Evolutionary conservation across 1,284 basidiomycete genomes (phyloP), one percentile per base, ranked within the genome.

Genomic region (Cystobasidium sp.): DNA sequence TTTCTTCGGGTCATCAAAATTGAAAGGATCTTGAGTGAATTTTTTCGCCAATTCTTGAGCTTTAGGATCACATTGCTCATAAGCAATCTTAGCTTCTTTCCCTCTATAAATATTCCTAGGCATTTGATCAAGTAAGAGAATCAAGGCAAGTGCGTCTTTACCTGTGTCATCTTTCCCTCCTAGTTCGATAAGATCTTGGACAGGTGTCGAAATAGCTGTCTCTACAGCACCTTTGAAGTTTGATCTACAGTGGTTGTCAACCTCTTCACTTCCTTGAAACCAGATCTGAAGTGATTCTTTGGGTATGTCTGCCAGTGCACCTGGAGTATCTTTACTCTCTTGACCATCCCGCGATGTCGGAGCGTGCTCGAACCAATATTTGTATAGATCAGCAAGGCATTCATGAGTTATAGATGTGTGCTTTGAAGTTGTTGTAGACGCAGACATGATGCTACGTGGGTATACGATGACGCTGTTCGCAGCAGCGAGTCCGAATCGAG

Each of bases 51-150:
- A 18, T 24, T 44, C 44, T 41, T 47, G 56, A 22, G 64, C 72
- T 67, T 55, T 68, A 10, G 68, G 67, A 44, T 69, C 74, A 41
- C 49, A 69, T n/a, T 62, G 9, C 18, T 58, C 43, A 43, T 69
- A 70, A 12, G 68, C 74, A 31, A 68, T 69, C 53, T 65, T 62
- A 14, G 74, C 74, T 55, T 75, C 67, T 53, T 69, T 64, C 3
- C 67, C 67, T 69, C 74, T 69, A 52, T 75, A 75, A 10, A 75
- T 65, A 39, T 75, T 75, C 10, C 74, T 47, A 24, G 74, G 74
- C 53, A 75, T 65, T 53, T 75, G 74, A 58, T 75, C 74, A 20
- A 75, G 59, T n/a, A 75, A 46, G 7, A 69, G 51, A 9, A 75
- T 46, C 10, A 75, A 37, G 10, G 58, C 46, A n/a, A 75, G 55